Evolutionary conservation across 768 basidiomycete species (phyloP), one percentile per base, ranked within the genome.

Genomic region (Lanmaoa rubissima): DNA sequence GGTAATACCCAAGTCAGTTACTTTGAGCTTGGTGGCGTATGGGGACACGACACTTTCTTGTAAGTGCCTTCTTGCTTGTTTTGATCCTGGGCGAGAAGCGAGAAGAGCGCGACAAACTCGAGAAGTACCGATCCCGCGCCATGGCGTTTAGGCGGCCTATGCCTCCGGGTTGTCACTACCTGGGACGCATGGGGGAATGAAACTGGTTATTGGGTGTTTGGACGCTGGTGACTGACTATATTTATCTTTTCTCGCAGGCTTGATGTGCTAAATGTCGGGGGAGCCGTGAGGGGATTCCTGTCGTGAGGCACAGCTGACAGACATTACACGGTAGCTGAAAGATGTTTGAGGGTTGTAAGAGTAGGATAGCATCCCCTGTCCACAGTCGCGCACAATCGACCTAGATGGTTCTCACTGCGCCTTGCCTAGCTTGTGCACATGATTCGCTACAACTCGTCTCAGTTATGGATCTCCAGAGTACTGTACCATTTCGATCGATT

Each of bases 31-130:
- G 96, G 96, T 28, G 95, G 96, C 10, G 95, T 98, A n/a, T 98
- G 94, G 95, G 97, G 97, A 1, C 96, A 99, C 67, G 96, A 99
- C 74, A 98, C 94, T 21, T 98, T 98, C 76, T 76, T 98, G 85
- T 89, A 65, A 80, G 88, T 82, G 2, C 9, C 31, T 4, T 44
- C 40, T 50, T 21, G 16, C 9, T 50, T 38, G 49, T 39, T 58
- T 31, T 36, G n/a, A 43, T 21, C 46, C 16, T 19, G 48, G 32
- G 28, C 34, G 39, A 42, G 44, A 48, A 35, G 26, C 11, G 48
- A 24, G 48, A 41, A 28, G 40, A 34, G 48, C n/a, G 42, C 19
- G 35, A 40, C 35, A 17, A 21, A 13, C 6, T 31, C 12, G 39
- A 42, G 39, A 31, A 5, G 14, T 39, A 44, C 40, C 51, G 58